Evolutionary conservation across 2,329 filamentous ascomycete species (phyloP), one percentile per base, ranked within the genome.

Genomic region (Iodosphaeria phyllophila): DNA sequence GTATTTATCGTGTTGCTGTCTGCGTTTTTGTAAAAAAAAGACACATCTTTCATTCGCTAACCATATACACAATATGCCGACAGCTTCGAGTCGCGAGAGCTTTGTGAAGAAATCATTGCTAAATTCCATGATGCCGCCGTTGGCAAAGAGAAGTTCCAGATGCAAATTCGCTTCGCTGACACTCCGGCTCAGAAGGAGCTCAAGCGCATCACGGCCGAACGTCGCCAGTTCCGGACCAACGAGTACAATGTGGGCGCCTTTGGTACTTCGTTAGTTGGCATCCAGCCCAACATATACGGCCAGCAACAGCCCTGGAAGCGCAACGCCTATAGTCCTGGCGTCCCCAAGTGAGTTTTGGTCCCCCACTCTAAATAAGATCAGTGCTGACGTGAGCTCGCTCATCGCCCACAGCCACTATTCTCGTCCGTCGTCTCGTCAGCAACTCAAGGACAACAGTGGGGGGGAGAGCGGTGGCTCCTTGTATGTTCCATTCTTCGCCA

Each of bases 151-250:
- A 71, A 75, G 15, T 68, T 89, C 35, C 73, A 84, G 34, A 69
- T 89, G 52, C 84, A 93, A 52, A 83, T 98, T 38, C 84, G 89
- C 35, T 98, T 92, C 48, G 86, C 91, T 33, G 89, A 98, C 44
- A 98, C 89, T 18, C 80, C 89, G 28, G 78, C 86, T 33, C 89
- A 98, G 52, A 98, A 98, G 59, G 72, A 89, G 45, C 64, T 98
- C 38, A 98, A 98, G 64, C 77, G 89, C 35, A 77, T 93, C 46
- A 95, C 86, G 20, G 83, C 89, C 16, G 83, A 92, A 47, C 80
- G 84, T 29, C 83, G 89, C 32, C 82, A 92, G 43, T 95, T 92
- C 55, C 80, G 89, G 30, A 89, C 86, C 30, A 89, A 89, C 29
- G 89, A 95, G 56, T 95, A 95, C 54, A 84, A 84, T 40, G 72